Conservation (phyloP, 257 asterid genomes). For the Rhazya stricta region DNA sequence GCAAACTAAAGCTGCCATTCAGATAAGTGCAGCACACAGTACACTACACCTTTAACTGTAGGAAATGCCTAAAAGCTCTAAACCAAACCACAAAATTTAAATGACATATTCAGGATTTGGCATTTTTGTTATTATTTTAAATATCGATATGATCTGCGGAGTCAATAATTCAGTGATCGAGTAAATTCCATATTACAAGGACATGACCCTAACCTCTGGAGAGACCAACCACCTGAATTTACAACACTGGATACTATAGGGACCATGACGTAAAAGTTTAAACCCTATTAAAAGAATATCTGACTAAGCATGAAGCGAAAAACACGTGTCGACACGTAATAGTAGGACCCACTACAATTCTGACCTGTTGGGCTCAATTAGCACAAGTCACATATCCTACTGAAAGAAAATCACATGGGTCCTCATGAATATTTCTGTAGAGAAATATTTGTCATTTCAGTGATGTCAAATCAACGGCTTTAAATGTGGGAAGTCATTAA, state of each 20-base stretch:
- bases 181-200: too few species aligned
- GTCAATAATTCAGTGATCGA: background rate
- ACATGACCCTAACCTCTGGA: background rate
- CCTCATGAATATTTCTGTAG: background rate
- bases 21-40: background rate
- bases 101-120: background rate
- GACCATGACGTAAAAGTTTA: background rate
- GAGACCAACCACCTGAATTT: background rate
- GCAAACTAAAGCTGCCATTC: constrained; percentile 10
- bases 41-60: background rate
- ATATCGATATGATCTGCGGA: background rate
- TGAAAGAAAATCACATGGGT: constrained; percentile 22
- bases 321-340: constrained; percentile 28
- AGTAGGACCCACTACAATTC: constrained; percentile 1
- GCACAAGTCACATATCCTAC: constrained; percentile 22
- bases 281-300: constrained; percentile 8
- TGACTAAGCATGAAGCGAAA: constrained; percentile 3
- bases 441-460: background rate
- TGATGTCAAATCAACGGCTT: constrained; percentile 18
- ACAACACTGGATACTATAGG: constrained; percentile 6
- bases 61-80: background rate
- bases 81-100: background rate
- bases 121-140: background rate
- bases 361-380: background rate
- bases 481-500: background rate